Conservation (phyloP, 441 rosid genomes). For the Cnidoscolus chayamansa region DNA sequence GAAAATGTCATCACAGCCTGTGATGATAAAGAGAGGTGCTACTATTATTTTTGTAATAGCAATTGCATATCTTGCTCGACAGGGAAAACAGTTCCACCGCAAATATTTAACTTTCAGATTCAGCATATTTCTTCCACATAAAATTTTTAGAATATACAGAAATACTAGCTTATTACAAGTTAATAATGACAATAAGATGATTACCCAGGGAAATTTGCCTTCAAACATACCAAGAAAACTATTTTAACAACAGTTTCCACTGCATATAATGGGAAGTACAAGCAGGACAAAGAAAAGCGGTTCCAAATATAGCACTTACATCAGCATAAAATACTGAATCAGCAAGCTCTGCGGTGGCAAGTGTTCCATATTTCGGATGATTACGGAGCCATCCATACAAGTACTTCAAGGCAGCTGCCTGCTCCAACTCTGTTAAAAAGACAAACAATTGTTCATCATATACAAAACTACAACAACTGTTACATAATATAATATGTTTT, state of each 20-base stretch:
- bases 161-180: too few relatives aligned
- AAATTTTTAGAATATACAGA: too few relatives aligned
- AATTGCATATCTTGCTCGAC: too few relatives aligned
- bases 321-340: constrained; percentile 74
- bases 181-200: neutral
- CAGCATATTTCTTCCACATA: too few relatives aligned
- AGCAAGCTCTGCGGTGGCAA: constrained; percentile 63
- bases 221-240: neutral
- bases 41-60: too few relatives aligned
- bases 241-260: constrained; percentile 9
- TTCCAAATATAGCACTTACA: constrained; percentile 45
- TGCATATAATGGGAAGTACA: constrained; percentile 7
- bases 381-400: constrained; percentile 84
- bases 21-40: too few relatives aligned
- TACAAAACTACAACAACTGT: constrained; percentile 6
- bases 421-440: constrained; percentile 76
- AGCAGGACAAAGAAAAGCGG: constrained; percentile 11
- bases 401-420: constrained; percentile 87
- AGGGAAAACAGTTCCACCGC: too few relatives aligned
- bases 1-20: too few relatives aligned
- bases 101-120: too few relatives aligned
- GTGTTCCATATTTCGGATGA: constrained; percentile 79
- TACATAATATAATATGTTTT: neutral
- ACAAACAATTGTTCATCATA: constrained; percentile 12
- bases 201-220: neutral